Evolutionary conservation across 768 basidiomycete genomes (phyloP).

Genomic region (Boletus rex-veris): DNA sequence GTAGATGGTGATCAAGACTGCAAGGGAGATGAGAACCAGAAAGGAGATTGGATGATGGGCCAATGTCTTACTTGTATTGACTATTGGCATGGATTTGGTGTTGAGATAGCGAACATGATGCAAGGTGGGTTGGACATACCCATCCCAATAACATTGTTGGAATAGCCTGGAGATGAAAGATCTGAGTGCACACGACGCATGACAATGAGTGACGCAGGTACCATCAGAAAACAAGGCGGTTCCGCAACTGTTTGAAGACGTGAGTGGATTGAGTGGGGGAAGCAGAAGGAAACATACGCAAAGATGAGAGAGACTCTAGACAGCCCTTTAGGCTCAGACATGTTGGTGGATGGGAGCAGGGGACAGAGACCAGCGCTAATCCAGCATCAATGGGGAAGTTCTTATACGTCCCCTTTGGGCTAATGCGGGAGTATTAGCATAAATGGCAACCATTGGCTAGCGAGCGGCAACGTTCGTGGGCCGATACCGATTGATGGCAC

Average conservation of each 20-base stretch:
- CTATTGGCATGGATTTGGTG: conserved; percentile 32
- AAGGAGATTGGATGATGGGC: neutral
- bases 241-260: conserved; percentile 54
- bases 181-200: neutral
- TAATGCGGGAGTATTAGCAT: neutral
- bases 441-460: conserved; percentile 12
- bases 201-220: conserved; percentile 23
- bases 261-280: neutral
- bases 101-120: neutral
- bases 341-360: conserved; percentile 6
- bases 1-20: conserved; percentile 73
- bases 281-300: conserved; percentile 49
- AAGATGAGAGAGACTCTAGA: conserved; percentile 78
- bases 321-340: conserved; percentile 26
- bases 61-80: conserved; percentile 57
- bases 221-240: conserved; percentile 88
- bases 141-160: conserved; percentile 73
- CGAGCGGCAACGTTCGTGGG: conserved; percentile 21
- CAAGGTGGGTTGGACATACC: conserved; percentile 43
- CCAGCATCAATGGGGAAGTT: neutral
- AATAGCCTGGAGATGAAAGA: conserved; percentile 53
- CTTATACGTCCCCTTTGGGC: conserved; percentile 9
- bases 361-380: neutral
- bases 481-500: neutral
- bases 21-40: conserved; percentile 2